Conservation (phyloP, 768 basidiomycete genomes). For the Austroboletus eburneus region DNA sequence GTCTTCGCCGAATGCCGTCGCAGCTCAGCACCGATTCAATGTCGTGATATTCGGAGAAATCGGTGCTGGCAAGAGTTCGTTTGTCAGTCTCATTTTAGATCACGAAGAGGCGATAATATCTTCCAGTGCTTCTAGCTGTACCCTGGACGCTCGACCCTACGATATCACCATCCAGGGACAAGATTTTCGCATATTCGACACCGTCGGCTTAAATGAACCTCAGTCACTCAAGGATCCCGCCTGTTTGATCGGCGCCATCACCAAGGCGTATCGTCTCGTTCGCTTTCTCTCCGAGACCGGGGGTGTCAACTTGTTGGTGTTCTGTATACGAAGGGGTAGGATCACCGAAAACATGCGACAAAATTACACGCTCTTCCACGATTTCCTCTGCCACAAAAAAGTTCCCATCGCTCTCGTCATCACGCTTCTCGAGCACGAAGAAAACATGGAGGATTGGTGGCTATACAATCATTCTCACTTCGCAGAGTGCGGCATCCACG, state of each 20-base stretch:
- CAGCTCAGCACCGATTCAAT: conserved; percentile 17
- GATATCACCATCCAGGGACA: conserved; percentile 12
- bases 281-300: conserved; percentile 24
- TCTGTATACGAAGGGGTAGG: conserved; percentile 33
- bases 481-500: conserved; percentile 16
- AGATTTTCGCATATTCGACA: conserved; percentile 32
- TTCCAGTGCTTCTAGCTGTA: conserved; percentile 30
- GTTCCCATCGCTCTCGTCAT: conserved; percentile 31
- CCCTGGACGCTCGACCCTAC: conserved; percentile 31
- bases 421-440: conserved; percentile 34
- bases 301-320: conserved; percentile 40
- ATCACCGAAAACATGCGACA: conserved; percentile 25
- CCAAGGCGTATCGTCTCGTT: conserved; percentile 34
- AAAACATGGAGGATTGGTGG: conserved; percentile 37
- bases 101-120: conserved; percentile 26
- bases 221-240: conserved; percentile 22
- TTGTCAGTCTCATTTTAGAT: conserved; percentile 39
- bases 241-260: conserved; percentile 27
- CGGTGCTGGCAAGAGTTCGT: conserved; percentile 38
- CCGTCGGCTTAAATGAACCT: conserved; percentile 31
- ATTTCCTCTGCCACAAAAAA: conserved; percentile 31
- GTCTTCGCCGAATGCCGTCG: no score
- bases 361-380: conserved; percentile 32
- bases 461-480: conserved; percentile 22
- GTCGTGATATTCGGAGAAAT: conserved; percentile 29